These are phyloP conservation scores for Trichothecium sympodiale DNA, from an alignment of 2,329 filamentous ascomycete species.

Conservation along the genomic window DNA sequence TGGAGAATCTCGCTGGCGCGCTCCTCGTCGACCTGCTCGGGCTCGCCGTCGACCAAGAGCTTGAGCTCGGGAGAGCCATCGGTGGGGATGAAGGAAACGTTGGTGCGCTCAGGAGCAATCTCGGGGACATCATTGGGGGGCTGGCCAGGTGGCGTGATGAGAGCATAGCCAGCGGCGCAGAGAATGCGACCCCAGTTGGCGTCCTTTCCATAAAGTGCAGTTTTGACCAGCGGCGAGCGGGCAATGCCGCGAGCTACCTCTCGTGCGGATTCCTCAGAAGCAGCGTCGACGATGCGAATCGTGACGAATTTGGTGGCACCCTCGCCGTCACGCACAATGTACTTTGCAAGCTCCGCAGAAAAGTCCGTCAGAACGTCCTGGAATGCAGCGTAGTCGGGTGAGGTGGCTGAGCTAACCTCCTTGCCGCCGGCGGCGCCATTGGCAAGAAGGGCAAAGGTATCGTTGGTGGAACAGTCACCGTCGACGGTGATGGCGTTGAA, in stretches of 20 bases:
- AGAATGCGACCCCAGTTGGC: conserved; percentile 98
- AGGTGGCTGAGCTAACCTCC: conserved; percentile 43
- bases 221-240: conserved; percentile 88
- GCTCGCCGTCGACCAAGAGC: conserved; percentile 68
- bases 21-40: conserved; percentile 65
- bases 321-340: conserved; percentile 92
- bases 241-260: conserved; percentile 82
- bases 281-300: conserved; percentile 68
- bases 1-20: conserved; percentile 69
- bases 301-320: conserved; percentile 98
- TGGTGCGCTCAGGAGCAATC: conserved; percentile 59
- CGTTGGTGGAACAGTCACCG: conserved; percentile 94
- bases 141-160: conserved; percentile 47
- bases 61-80: conserved; percentile 70
- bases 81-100: conserved; percentile 65
- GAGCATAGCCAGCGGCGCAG: conserved; percentile 79
- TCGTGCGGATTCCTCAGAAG: conserved; percentile 58
- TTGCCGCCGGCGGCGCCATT: conserved; percentile 81
- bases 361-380: conserved; percentile 63
- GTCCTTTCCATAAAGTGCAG: conserved; percentile 90
- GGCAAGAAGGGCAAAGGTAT: conserved; percentile 87
- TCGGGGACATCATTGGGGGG: conserved; percentile 48
- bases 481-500: conserved; percentile 98
- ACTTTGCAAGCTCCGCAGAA: conserved; percentile 73
- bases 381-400: conserved; percentile 59